These are phyloP conservation scores for Mycena sp. DNA, from an alignment of 1,284 basidiomycete genomes.

Conservation along the genomic window DNA sequence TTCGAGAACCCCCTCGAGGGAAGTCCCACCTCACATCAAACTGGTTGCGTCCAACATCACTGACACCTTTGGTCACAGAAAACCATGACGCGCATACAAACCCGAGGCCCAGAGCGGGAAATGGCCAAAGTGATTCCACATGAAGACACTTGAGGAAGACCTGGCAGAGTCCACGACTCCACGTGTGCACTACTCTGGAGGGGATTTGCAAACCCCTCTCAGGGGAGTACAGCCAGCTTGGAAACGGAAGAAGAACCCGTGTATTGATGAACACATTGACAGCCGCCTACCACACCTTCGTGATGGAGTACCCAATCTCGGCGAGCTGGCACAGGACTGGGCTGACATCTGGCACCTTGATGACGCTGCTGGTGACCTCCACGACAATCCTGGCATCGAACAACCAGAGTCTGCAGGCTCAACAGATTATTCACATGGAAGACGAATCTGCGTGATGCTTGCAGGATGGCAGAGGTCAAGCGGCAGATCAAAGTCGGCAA, in stretches of 20 bases:
- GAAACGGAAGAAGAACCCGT: background rate
- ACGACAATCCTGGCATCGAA: constrained; percentile 13
- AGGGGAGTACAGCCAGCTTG: background rate
- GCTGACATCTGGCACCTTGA: constrained; percentile 24
- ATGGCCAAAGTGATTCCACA: background rate
- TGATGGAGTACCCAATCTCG: background rate
- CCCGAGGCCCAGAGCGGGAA: background rate
- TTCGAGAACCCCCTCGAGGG: constrained; percentile 17
- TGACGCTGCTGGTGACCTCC: constrained; percentile 1
- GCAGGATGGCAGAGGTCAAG: constrained; percentile 28
- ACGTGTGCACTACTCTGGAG: background rate
- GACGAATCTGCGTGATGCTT: constrained; percentile 6
- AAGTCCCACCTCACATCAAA: background rate
- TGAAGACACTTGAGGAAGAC: background rate
- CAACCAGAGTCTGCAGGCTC: constrained; percentile 32
- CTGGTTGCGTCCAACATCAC: background rate
- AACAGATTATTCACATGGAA: constrained; percentile 28
- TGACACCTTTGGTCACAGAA: constrained; percentile 18
- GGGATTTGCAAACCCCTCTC: background rate
- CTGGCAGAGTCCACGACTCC: no score
- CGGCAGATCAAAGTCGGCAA: constrained; percentile 32
- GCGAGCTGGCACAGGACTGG: constrained; percentile 4
- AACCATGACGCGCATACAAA: background rate
- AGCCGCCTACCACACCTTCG: background rate
- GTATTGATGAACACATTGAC: constrained; percentile 5